Evolutionary conservation across 2,329 filamentous ascomycete genomes (phyloP).

Genomic region (Elsinoe fawcettii): DNA sequence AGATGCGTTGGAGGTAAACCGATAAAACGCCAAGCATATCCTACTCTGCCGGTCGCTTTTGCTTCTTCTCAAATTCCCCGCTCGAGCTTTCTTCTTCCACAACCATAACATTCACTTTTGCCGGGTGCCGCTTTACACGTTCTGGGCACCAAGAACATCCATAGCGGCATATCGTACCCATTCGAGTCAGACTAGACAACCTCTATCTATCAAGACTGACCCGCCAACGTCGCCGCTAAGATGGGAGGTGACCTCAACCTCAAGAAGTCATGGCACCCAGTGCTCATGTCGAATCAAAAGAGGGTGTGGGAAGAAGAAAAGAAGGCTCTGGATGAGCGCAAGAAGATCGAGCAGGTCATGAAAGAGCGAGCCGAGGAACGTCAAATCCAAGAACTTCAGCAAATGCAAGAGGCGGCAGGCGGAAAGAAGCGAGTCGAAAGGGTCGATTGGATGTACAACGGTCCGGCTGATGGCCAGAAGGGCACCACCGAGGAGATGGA

Average conservation of each 20-base stretch:
- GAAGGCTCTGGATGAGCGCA: constrained; percentile 87
- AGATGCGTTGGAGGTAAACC: neutral
- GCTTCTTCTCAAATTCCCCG: neutral
- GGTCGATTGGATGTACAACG: constrained; percentile 98
- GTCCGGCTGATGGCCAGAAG: constrained; percentile 67
- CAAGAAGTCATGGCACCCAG: constrained; percentile 88
- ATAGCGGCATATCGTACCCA: neutral
- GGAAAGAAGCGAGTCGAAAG: constrained; percentile 71
- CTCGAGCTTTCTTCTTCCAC: neutral
- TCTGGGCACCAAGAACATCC: neutral
- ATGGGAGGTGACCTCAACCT: constrained; percentile 96
- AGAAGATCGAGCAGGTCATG: constrained; percentile 81
- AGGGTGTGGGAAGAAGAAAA: constrained; percentile 88
- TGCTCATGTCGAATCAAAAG: constrained; percentile 81
- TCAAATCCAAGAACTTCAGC: constrained; percentile 82
- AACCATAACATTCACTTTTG: neutral
- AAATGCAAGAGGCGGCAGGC: constrained; percentile 79
- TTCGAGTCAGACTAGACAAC: too few relatives aligned
- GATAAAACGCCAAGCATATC: neutral
- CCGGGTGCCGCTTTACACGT: neutral
- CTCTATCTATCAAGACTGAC: too few relatives aligned
- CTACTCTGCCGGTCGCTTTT: neutral
- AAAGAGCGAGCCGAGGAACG: constrained; percentile 93
- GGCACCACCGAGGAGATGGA: constrained; percentile 84
- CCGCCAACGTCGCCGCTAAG: constrained; percentile 40